Evolutionary conservation across 768 basidiomycete genomes (phyloP).

Genomic region (Pulveroboletus sp.): DNA sequence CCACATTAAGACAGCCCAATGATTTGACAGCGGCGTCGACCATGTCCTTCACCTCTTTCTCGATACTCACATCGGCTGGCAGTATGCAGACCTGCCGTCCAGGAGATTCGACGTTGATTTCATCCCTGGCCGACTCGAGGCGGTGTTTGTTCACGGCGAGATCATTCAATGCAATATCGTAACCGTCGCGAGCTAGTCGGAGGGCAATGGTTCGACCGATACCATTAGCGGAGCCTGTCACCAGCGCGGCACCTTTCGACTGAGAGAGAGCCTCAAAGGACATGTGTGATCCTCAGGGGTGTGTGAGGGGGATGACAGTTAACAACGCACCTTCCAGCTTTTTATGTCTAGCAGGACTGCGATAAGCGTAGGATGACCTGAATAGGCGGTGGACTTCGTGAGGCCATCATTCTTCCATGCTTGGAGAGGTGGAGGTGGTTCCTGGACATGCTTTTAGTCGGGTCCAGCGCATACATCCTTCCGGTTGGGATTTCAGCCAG

Average conservation of each 20-base stretch:
- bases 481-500: no score
- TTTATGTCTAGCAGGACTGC: no score
- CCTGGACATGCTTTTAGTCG: no score
- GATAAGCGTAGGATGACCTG: no score
- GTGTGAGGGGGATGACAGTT: no score
- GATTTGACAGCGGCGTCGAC: conserved; percentile 20
- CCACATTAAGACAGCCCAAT: conserved; percentile 34
- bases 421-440: no score
- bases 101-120: conserved; percentile 12
- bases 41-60: conserved; percentile 30
- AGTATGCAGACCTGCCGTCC: conserved; percentile 8
- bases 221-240: conserved; percentile 30
- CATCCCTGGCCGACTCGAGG: conserved; percentile 13
- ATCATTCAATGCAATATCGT: conserved; percentile 34
- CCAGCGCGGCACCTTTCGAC: conserved; percentile 27
- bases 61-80: conserved; percentile 25
- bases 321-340: no score
- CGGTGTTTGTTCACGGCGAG: conserved; percentile 16
- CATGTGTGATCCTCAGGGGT: no score
- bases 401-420: no score
- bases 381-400: no score
- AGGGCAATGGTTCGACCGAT: conserved; percentile 35
- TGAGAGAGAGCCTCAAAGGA: not conserved
- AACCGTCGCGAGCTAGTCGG: conserved; percentile 34
- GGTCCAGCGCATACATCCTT: no score